Percentiles rank a stretch among this genome's conserved stretches.
phyloP scores from a whole-genome alignment of 2,329 filamentous ascomycete species.

The Exophiala xenobiotica region DNA sequence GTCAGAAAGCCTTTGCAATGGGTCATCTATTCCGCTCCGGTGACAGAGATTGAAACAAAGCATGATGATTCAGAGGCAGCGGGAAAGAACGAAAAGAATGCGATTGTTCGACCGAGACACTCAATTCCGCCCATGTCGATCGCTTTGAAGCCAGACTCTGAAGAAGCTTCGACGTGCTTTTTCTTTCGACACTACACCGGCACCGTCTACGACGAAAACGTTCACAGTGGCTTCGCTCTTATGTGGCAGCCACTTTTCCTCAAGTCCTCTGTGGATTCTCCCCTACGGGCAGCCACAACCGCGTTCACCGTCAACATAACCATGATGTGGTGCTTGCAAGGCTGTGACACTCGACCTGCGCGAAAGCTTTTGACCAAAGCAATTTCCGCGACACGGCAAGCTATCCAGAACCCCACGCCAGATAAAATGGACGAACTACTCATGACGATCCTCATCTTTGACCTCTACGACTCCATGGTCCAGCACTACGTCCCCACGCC shows the following conservation, averaged over 20 bases:
- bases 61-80: background rate
- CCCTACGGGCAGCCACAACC: conserved; percentile 27
- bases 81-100: background rate
- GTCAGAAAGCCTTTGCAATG: conserved; percentile 15
- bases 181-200: conserved; percentile 29
- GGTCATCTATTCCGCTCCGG: conserved; percentile 19
- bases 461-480: conserved; percentile 30
- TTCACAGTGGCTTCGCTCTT: conserved; percentile 22
- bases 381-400: conserved; percentile 21
- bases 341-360: conserved; percentile 21
- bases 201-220: conserved; percentile 15
- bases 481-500: conserved; percentile 20
- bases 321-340: conserved; percentile 29
- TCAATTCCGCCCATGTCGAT: conserved; percentile 14
- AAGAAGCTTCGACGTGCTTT: conserved; percentile 27
- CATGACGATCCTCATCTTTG: conserved; percentile 30
- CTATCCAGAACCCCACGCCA: conserved; percentile 22
- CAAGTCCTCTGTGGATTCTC: conserved; percentile 17
- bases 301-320: conserved; percentile 29
- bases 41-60: background rate
- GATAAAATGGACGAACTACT: conserved; percentile 26
- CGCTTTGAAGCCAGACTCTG: conserved; percentile 16
- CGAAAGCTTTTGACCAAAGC: conserved; percentile 26
- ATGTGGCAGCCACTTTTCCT: conserved; percentile 28
- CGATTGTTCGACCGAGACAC: background rate